Evolutionary conservation across 164 flowering plant genomes (phyloP).

Genomic region (Kingdonia uniflora): DNA sequence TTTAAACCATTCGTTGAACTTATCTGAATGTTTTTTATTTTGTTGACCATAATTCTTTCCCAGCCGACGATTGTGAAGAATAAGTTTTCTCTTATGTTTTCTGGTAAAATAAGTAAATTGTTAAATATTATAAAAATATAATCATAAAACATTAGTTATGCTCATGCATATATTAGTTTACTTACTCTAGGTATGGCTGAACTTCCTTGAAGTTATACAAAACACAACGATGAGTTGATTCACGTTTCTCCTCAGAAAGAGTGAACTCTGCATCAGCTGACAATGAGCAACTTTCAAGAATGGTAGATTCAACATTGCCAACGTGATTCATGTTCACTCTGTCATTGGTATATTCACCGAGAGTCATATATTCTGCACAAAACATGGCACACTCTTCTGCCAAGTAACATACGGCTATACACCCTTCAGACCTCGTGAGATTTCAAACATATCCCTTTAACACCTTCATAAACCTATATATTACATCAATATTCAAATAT

Average conservation of each 20-base stretch:
- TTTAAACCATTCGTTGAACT: not conserved
- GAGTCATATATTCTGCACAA: not conserved
- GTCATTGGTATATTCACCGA: not conserved
- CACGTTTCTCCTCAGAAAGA: not conserved
- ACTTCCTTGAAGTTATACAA: not conserved
- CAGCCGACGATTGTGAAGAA: not conserved
- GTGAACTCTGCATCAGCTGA: not conserved
- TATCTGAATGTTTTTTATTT: not conserved
- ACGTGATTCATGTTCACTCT: not conserved
- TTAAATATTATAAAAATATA: too few relatives aligned
- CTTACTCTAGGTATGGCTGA: not conserved
- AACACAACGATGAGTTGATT: not conserved
- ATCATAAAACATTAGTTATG: not conserved
- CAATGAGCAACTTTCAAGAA: not conserved
- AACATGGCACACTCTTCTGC: not conserved
- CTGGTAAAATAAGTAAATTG: not conserved
- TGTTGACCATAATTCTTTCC: not conserved
- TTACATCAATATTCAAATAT: not conserved
- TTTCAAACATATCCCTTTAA: conserved; percentile 2
- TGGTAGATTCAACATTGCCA: not conserved
- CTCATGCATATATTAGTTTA: not conserved
- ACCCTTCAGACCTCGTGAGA: not conserved
- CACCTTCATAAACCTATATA: not conserved
- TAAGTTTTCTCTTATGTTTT: not conserved
- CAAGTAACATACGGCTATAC: not conserved